Evolutionary conservation across 768 basidiomycete species (phyloP).

Genomic region (Boletus edulis): DNA sequence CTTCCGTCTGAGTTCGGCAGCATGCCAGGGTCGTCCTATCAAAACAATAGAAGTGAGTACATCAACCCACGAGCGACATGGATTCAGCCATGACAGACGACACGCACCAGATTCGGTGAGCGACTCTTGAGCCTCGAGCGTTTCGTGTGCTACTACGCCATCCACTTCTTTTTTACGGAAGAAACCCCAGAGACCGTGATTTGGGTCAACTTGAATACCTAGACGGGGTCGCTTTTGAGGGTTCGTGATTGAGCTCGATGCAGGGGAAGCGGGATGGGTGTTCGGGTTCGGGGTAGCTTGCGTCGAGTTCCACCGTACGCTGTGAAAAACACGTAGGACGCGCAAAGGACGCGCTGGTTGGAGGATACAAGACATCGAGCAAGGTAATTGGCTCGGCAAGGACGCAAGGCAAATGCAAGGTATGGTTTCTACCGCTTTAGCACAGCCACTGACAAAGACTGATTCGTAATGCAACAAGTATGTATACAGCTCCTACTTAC

Average conservation of each 20-base stretch:
- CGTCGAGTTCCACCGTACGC: conserved; percentile 24
- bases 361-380: conserved; percentile 22
- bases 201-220: conserved; percentile 44
- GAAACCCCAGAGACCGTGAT: conserved; percentile 78
- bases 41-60: not conserved
- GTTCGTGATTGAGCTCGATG: conserved; percentile 10
- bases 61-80: not conserved
- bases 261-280: not conserved
- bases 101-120: conserved; percentile 37
- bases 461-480: too few relatives aligned
- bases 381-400: not conserved
- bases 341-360: conserved; percentile 19
- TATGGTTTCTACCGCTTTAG: not conserved
- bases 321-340: conserved; percentile 9
- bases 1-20: conserved; percentile 84
- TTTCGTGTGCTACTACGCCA: conserved; percentile 55
- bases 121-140: conserved; percentile 34
- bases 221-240: conserved; percentile 42
- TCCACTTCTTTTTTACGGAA: conserved; percentile 59
- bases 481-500: too few relatives aligned
- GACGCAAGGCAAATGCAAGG: too few relatives aligned
- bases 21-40: conserved; percentile 85
- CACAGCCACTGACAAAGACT: conserved; percentile 20
- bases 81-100: not conserved
- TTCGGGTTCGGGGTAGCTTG: not conserved